Evolutionary conservation across 208 protist genomes (phyloP).

Genomic region (Leishmania turanica): DNA sequence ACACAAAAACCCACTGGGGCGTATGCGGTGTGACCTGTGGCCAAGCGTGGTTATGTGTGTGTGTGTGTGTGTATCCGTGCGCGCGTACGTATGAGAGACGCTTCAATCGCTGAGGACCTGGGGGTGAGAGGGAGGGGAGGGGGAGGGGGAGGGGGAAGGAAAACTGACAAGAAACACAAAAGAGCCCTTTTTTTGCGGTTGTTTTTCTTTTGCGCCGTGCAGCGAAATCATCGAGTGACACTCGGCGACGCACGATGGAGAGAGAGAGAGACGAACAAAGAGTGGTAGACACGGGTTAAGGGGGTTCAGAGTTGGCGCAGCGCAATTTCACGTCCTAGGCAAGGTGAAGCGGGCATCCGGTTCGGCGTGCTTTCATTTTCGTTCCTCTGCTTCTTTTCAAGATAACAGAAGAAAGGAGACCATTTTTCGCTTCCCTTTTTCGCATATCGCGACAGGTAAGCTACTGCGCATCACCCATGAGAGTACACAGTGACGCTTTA

Average conservation of each 20-base stretch:
- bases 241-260: not conserved
- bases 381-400: not conserved
- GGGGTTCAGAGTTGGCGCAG: not conserved
- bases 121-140: not conserved
- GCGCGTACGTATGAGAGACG: not conserved
- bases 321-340: not conserved
- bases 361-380: not conserved
- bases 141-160: not conserved
- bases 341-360: not conserved
- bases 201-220: not conserved
- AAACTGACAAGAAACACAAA: not conserved
- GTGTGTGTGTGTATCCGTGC: not conserved
- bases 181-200: not conserved
- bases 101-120: not conserved
- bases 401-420: not conserved
- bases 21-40: not conserved
- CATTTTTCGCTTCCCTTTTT: not conserved
- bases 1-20: not conserved
- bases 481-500: not conserved
- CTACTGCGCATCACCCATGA: not conserved
- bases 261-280: not conserved
- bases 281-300: not conserved
- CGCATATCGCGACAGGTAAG: not conserved
- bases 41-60: not conserved
- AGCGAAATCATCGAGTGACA: not conserved